Percentiles rank a stretch among this genome's conserved stretches.
phyloP scores from a whole-genome alignment of 176 grass and related monocot genomes.

The bread wheat (Triticum aestivum) region DNA sequence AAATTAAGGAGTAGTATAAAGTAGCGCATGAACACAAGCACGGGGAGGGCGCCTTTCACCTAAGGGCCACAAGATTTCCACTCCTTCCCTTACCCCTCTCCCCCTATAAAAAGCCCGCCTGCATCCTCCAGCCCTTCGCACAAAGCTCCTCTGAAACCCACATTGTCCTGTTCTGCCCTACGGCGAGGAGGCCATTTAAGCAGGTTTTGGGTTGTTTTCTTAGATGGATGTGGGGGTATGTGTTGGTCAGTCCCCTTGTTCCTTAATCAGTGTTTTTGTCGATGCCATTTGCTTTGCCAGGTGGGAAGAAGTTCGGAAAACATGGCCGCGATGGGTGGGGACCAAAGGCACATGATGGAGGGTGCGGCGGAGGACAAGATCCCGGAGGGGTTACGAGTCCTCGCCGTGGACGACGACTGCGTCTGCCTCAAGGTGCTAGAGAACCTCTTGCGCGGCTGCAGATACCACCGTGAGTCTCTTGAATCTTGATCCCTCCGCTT shows the following conservation, averaged over 20 bases:
- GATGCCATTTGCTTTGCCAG: background rate
- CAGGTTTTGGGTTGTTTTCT: background rate
- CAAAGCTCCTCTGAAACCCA: too few relatives aligned
- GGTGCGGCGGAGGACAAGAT: background rate
- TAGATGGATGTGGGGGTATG: background rate
- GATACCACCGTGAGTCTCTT: slow-evolving; percentile 30
- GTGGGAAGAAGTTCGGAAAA: background rate
- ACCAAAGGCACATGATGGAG: background rate
- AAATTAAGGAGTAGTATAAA: too few relatives aligned
- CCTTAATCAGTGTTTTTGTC: background rate
- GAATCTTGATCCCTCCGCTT: background rate
- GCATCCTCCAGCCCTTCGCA: too few relatives aligned
- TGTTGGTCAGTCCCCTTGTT: background rate
- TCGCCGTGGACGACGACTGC: slow-evolving; percentile 37
- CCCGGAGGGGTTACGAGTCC: slow-evolving; percentile 38
- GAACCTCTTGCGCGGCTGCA: slow-evolving; percentile 1
- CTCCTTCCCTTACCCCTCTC: too few relatives aligned
- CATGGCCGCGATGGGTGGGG: background rate
- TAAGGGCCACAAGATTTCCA: too few relatives aligned
- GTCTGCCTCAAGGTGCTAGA: slow-evolving; percentile 16
- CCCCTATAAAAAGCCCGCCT: too few relatives aligned
- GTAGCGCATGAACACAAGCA: too few relatives aligned
- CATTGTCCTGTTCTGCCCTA: background rate
- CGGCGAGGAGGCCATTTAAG: background rate
- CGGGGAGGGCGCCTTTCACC: too few relatives aligned